Base-by-base conservation (phyloP, 2,329 filamentous ascomycete species). In the Mollisiaceae sp. region DNA sequence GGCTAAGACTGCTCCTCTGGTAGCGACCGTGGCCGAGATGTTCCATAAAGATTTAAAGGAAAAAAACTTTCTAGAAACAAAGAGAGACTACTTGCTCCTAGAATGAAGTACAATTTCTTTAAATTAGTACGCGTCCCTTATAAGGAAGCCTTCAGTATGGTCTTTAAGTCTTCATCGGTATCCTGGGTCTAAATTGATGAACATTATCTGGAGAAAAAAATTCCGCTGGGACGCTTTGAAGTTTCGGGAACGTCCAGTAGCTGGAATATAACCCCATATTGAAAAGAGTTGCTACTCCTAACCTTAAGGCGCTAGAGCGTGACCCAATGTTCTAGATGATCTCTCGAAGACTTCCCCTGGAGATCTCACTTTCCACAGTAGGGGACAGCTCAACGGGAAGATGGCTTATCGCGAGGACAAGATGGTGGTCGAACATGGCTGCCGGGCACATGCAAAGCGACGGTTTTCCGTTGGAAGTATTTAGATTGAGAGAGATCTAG, bases 191-290 rank as follows among this genome's bases (percentile, higher is more conserved):
- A n/a, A 62, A 56, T 24, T 45, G 18, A 32, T 32, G 27, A 32
- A 32, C 6, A 32, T 6, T 32, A 15, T 41, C 22, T 27, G 20
- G 47, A 61, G n/a, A 62, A 20, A 36, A 47, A 61, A 55, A 41
- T 36, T 2, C 55, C 41, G 39, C 54, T 36, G 36, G n/a, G 15
- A 32, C 15, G 41, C 41, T 43, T 12, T 43, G 41, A 43, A 18
- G 47, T 20, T 54, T 54, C 47, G n/a, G 27, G 47, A 54, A 9
- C 47, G 47, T 24, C 27, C 27, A 54, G 59, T 14, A n/a, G 22
- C 35, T n/a, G 22, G 47, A 5, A 8, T 15, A 9, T 20, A 22
- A 15, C 27, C 15, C 27, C 47, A 54, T 11, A 54, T 27, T 24
- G 47, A 54, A 18, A 54, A 20, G 47, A 24, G 12, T 15, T 32